phyloP scores from a whole-genome alignment of 164 flowering plant genomes.

The Brasenia schreberi region DNA sequence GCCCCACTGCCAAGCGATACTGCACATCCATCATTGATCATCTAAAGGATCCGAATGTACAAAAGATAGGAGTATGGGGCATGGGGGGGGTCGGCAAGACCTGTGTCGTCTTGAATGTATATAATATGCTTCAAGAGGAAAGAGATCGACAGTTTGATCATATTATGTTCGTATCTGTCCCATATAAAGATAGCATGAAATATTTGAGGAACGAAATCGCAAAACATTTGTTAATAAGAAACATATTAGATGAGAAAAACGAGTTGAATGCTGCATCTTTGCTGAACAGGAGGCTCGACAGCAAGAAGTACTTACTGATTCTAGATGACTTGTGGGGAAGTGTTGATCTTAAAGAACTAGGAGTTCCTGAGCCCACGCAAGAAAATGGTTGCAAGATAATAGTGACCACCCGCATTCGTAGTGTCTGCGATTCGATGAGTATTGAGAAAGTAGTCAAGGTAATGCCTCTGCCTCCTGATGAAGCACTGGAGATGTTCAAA shows the following conservation, averaged over 20 bases:
- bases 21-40: too few relatives aligned
- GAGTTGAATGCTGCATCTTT: background rate
- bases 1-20: too few relatives aligned
- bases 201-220: constrained; percentile 7
- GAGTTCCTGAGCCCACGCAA: background rate
- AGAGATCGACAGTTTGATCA: constrained; percentile 7
- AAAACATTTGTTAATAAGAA: background rate
- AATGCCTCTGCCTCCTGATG: background rate
- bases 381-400: constrained; percentile 4
- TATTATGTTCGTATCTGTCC: constrained; percentile 9
- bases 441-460: constrained; percentile 4
- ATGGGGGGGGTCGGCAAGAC: constrained; percentile 8
- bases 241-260: background rate
- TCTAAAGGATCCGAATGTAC: background rate
- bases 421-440: constrained; percentile 4
- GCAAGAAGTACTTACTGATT: constrained; percentile 5
- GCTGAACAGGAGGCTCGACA: background rate
- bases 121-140: background rate
- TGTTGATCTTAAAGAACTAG: constrained; percentile 4
- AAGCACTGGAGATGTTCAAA: constrained; percentile 6
- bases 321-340: constrained; percentile 8
- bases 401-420: background rate
- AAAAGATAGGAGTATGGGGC: constrained; percentile 9
- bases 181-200: background rate
- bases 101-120: constrained; percentile 4